phyloP scores from a whole-genome alignment of 257 asterid genomes.

The Solanum chaucha region DNA sequence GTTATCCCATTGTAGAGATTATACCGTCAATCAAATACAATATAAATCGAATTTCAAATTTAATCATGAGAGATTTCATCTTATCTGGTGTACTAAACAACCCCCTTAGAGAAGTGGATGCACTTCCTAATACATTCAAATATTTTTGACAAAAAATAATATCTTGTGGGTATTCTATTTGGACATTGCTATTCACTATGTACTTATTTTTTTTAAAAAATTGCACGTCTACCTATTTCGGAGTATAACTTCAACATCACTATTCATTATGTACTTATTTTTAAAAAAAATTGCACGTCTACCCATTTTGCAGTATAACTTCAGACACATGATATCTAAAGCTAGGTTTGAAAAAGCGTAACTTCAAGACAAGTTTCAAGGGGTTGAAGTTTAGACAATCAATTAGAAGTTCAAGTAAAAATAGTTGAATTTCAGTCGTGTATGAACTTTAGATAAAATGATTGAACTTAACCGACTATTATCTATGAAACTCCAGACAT shows the following conservation, averaged over 20 bases:
- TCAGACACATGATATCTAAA: background rate
- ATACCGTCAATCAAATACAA: no score
- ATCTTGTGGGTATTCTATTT: background rate
- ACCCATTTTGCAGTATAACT: background rate
- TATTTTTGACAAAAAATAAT: background rate
- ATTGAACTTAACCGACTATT: background rate
- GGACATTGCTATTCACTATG: background rate
- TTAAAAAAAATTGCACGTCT: background rate
- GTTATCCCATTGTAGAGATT: background rate
- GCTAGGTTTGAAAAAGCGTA: background rate
- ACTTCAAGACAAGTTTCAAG: background rate
- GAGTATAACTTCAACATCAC: background rate
- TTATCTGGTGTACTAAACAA: no score
- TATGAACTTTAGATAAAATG: background rate
- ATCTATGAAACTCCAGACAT: background rate
- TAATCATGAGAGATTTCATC: background rate
- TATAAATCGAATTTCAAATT: accelerated
- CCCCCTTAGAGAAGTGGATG: background rate
- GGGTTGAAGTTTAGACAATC: no score
- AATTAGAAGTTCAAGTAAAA: background rate
- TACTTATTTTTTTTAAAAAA: no score
- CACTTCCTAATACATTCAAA: background rate
- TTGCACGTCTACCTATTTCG: background rate
- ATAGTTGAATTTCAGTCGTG: background rate
- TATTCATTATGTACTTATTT: no score